Evolutionary conservation across 2,329 filamentous ascomycete genomes (phyloP), one percentile per base, ranked within the genome.

Genomic region (Graphiopsis chlorocephala): DNA sequence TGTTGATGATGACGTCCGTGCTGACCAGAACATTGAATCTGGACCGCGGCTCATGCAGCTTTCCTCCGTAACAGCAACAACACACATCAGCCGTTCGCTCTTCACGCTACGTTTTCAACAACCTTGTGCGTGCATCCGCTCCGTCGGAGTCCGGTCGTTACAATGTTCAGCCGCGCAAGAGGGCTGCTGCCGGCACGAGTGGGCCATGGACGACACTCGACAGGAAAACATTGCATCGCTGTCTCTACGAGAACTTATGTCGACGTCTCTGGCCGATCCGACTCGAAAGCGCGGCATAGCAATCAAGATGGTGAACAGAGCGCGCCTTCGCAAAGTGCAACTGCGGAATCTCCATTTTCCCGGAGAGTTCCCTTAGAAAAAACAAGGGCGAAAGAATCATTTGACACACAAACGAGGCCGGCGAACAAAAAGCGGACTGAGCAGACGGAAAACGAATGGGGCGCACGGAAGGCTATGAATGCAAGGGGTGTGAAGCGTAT

Each of bases 121-220:
- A 45, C 38, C 8, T 20, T n/a, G 38, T 4, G 17, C 17, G 17
- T 17, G 17, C n/a, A 8, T 26, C 12, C 31, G 29, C 53, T 20
- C 29, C 17, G 12, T 12, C 53, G 20, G 29, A 26, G 53, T 20
- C 28, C 31, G 14, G 17, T 31, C 23, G 20, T 11, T 23, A 26
- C 31, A 31, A 56, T 56, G 53, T 31, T 56, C 53, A 56, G 53
- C 53, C 20, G 53, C 53, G 31, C 53, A 35, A 56, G 53, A 56
- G 29, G 28, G 53, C 31, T 56, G n/a, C n/a, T 35, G 29, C 29
- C 20, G 31, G 53, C 29, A 38, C 53, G 29, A 38, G 31, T 31
- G 17, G 6, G 31, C 14, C 31, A 23, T 56, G 29, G n/a, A 33
- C 29, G 20, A 20, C 8, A 4, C 29, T 23, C 20, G 28, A 26